Evolutionary conservation across 1,284 basidiomycete genomes (phyloP), one percentile per base, ranked within the genome.

Genomic region (Apiotrichum porosum): DNA sequence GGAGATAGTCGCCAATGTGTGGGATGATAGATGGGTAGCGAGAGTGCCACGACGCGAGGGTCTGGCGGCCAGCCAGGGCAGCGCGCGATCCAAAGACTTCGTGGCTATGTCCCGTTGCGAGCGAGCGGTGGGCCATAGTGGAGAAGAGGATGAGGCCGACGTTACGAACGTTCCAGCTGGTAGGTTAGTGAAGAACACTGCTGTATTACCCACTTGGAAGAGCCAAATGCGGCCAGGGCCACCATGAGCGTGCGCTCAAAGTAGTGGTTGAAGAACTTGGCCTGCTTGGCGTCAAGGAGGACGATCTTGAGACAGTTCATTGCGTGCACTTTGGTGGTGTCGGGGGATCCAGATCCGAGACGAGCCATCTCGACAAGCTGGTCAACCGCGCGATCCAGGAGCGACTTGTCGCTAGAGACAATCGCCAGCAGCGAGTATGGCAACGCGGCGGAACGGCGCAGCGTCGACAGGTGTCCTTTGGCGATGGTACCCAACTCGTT

Each of bases 131-230:
- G 2, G 69, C 58, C 15, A 73, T 52, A 1, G 69, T 66, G 0
- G 71, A 68, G 49, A 72, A 70, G 3, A 74, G 59, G 41, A 74
- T 66, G 6, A 73, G 49, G 10, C 68, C 70, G 33, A 69, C 68
- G 45, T 74, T 74, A 8, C 69, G 58, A 2, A 74, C 71, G 42
- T 69, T 72, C 72, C 72, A 74, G 53, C 70, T 74, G 42, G 14
- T 17, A 22, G 15, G 54, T 43, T 15, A 46, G 46, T 15, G 4
- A 8, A 9, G 6, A 9, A 13, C 21, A 15, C 8, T 9, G 9
- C 6, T n/a, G 4, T 13, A 34, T 13, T 5, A 57, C 68, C 57
- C 32, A 73, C 71, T 73, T 64, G 30, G 60, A 42, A 14, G 66
- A 72, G 3, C 60, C 60, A 42, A 72, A 72, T 1, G 65, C 68